Percentiles rank a stretch among this genome's conserved stretches.
phyloP scores from a whole-genome alignment of 306 rosid species.

The Adenanthera pavonina region DNA sequence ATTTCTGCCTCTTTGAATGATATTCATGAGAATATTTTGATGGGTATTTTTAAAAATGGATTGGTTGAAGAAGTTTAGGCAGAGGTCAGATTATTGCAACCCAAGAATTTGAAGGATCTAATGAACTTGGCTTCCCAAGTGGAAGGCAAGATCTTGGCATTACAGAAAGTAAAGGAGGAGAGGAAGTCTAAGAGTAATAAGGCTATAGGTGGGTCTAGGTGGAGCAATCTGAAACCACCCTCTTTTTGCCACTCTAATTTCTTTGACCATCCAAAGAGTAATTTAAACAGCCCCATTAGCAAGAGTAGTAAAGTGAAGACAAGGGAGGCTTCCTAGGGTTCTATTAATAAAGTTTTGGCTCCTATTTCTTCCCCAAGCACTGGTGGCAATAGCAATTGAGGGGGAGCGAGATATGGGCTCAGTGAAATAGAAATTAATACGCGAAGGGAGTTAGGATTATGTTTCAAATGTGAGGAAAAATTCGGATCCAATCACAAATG shows the following conservation, averaged over 20 bases:
- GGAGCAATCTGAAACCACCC: background rate
- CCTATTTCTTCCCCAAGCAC: background rate
- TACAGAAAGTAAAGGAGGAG: background rate
- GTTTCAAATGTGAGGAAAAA: background rate
- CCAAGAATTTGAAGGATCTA: background rate
- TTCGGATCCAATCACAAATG: background rate
- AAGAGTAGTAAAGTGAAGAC: too few relatives aligned
- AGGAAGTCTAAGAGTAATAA: background rate
- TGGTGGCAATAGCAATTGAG: fast-evolving
- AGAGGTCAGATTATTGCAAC: background rate
- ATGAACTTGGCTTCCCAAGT: background rate
- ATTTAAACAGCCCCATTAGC: too few relatives aligned
- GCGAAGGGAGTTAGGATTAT: background rate
- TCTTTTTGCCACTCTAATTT: too few relatives aligned
- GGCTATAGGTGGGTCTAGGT: fast-evolving
- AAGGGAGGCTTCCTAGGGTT: too few relatives aligned
- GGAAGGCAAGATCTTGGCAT: background rate
- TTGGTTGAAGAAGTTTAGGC: background rate
- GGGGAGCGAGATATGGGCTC: too few relatives aligned
- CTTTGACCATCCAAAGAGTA: background rate
- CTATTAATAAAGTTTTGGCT: background rate
- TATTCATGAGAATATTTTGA: fast-evolving
- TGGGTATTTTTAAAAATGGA: background rate
- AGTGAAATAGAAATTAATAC: background rate
- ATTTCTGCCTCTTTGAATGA: fast-evolving